These are phyloP conservation scores for Withania somnifera DNA, from an alignment of 305 asterid species.

Conservation along the genomic window DNA sequence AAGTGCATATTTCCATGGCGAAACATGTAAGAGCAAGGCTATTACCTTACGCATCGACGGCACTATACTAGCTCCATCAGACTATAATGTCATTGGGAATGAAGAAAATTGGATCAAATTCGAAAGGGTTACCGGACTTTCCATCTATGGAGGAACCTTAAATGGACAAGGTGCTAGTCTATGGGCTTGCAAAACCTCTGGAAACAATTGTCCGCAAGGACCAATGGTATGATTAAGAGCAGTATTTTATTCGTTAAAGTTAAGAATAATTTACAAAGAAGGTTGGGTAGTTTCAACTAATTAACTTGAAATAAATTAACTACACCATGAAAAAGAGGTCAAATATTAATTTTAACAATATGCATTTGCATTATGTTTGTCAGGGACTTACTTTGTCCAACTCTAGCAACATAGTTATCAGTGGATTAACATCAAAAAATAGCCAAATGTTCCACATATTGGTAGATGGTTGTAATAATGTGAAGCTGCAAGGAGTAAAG, in stretches of 20 bases:
- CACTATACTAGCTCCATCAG: neutral
- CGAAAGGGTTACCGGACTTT: conserved; percentile 22
- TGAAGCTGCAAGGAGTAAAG: neutral
- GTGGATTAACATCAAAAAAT: neutral
- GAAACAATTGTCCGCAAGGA: conserved; percentile 37
- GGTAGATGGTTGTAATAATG: neutral
- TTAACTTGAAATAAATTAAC: too few species aligned
- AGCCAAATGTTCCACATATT: conserved; percentile 4
- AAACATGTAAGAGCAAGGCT: conserved; percentile 2
- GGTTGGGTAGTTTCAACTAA: too few species aligned
- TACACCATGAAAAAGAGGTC: too few species aligned
- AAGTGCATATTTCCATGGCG: neutral
- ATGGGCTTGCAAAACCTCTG: conserved; percentile 55
- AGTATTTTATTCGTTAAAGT: neutral
- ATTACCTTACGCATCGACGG: neutral
- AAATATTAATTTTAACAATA: neutral
- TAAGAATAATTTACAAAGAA: too few species aligned
- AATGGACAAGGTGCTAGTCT: conserved; percentile 37
- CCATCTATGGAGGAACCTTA: conserved; percentile 43
- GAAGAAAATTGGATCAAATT: conserved; percentile 3
- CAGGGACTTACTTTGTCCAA: conserved; percentile 1
- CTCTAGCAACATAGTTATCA: neutral
- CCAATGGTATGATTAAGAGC: conserved; percentile 25
- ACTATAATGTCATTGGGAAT: neutral
- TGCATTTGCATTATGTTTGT: neutral